Evolutionary conservation across 1,284 basidiomycete species (phyloP), one percentile per base, ranked within the genome.

Genomic region (Ganoderma multipileum): DNA sequence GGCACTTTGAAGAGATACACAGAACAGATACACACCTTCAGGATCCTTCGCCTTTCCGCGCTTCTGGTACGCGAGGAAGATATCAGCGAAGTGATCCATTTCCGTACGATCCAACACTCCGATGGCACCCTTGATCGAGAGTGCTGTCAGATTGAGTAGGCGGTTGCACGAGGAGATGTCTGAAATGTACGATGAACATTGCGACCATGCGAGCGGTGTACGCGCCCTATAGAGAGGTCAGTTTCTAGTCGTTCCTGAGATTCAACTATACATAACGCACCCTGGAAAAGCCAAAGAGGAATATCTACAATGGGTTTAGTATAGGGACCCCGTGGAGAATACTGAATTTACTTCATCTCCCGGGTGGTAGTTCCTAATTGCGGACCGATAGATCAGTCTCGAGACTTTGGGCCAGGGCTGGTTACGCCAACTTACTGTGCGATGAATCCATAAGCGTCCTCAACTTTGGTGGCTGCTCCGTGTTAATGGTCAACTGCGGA

Each of bases 391-490:
- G 5, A n/a, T 60, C 23, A 60, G 58, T 41, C 8, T 28, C 39
- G 14, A 18, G 11, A 23, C 2, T 30, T 12, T 16, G 20, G 28
- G 42, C 3, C n/a, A 30, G 18, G 4, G 39, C n/a, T n/a, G 12
- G 44, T 11, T 28, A 30, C 26, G 14, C n/a, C 20, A 28, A 80
- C 89, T 77, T 75, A 91, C 90, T 92, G 89, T 16, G 91, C 85
- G 73, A 92, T 89, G 76, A 92, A 92, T 12, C 85, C 88, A 78
- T 92, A 92, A 30, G 88, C 90, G 71, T 92, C 90, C 77, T 92
- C 88, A 4, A 92, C 89, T 75, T 92, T 91, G 64, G 88, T 87
- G 47, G 80, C 90, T 91, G 63, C 3, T 63, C 58, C 39, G 38
- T 23, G 33, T 20, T 23, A 20, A n/a, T n/a, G 20, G 18, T 58